Percentiles rank a stretch among this genome's conserved stretches.
These are phyloP conservation scores for Petasospora rhodanensis DNA, from an alignment of 1,139 yeast genomes.

Conservation along the genomic window DNA sequence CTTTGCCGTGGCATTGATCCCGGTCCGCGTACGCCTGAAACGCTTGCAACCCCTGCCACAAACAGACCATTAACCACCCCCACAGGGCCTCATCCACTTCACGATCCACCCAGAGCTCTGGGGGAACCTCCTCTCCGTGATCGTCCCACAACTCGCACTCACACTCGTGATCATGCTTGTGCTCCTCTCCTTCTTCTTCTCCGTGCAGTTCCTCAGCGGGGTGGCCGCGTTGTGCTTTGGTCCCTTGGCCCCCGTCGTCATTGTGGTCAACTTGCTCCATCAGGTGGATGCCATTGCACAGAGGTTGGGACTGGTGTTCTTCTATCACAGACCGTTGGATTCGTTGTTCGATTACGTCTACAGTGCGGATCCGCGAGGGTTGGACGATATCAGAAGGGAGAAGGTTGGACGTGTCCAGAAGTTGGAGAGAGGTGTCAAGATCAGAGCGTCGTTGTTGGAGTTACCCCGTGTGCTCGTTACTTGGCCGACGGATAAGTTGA, in stretches of 20 bases:
- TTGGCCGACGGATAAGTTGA: slow-evolving; percentile 4
- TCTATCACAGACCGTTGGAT: slow-evolving; percentile 8
- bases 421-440: background rate
- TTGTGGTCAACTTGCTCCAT: slow-evolving; percentile 7
- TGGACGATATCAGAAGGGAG: slow-evolving; percentile 5
- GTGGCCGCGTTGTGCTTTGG: slow-evolving; percentile 7
- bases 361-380: background rate
- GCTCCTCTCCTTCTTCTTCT: slow-evolving; percentile 5
- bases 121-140: slow-evolving; percentile 6
- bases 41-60: background rate
- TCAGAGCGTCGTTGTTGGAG: background rate
- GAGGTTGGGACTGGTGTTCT: slow-evolving; percentile 7
- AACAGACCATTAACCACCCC: background rate
- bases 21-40: slow-evolving; percentile 4
- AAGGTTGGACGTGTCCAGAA: slow-evolving; percentile 1
- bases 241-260: slow-evolving; percentile 7
- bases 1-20: slow-evolving; percentile 6
- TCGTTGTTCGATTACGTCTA: slow-evolving; percentile 11
- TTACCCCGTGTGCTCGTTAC: slow-evolving; percentile 5
- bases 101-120: slow-evolving; percentile 8
- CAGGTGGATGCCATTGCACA: slow-evolving; percentile 8
- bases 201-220: slow-evolving; percentile 5
- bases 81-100: slow-evolving; percentile 8
- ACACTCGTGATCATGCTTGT: slow-evolving; percentile 3
- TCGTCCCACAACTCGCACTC: slow-evolving; percentile 7